These are phyloP conservation scores for Mytilinidion resinicola DNA, from an alignment of 495 filamentous ascomycete species.

Conservation along the genomic window DNA sequence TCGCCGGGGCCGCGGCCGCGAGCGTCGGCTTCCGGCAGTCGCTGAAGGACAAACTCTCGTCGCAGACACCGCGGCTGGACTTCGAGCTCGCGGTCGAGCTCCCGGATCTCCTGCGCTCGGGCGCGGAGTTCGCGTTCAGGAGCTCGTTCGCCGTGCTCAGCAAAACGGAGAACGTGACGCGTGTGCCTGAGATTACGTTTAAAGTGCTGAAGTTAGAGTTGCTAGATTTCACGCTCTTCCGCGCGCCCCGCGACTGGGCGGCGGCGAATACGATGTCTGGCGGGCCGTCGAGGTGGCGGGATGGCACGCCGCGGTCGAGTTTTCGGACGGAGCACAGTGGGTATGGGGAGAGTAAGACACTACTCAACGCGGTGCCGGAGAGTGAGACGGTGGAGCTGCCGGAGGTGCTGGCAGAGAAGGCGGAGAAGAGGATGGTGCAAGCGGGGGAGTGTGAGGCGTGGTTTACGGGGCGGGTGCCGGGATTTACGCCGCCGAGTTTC, in stretches of 20 bases:
- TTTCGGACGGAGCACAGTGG: background rate
- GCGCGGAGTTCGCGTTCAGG: slow-evolving; percentile 13
- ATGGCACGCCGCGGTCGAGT: background rate
- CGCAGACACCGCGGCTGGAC: slow-evolving; percentile 12
- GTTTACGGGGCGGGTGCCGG: slow-evolving; percentile 15
- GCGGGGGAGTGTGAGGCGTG: slow-evolving; percentile 10
- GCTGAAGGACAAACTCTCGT: slow-evolving; percentile 13
- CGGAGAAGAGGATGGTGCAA: background rate
- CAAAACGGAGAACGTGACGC: slow-evolving; percentile 3
- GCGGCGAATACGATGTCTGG: slow-evolving; percentile 11
- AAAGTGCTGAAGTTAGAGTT: slow-evolving; percentile 13
- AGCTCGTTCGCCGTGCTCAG: slow-evolving; percentile 3
- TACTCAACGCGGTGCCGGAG: slow-evolving; percentile 15
- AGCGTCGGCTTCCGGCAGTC: slow-evolving; percentile 15
- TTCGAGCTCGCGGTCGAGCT: slow-evolving; percentile 17
- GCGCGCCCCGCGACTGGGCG: slow-evolving; percentile 15
- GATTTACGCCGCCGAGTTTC: slow-evolving; percentile 15
- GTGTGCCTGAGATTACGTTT: slow-evolving; percentile 9
- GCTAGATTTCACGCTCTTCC: slow-evolving; percentile 15
- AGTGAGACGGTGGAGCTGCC: slow-evolving; percentile 3
- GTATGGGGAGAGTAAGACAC: slow-evolving; percentile 8
- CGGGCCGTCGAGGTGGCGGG: background rate
- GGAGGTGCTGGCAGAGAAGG: background rate
- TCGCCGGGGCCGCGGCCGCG: background rate
- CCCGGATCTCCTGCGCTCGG: slow-evolving; percentile 6